Evolutionary conservation across 179 eudicot genomes (phyloP).

Genomic region (Beta lomatogona): DNA sequence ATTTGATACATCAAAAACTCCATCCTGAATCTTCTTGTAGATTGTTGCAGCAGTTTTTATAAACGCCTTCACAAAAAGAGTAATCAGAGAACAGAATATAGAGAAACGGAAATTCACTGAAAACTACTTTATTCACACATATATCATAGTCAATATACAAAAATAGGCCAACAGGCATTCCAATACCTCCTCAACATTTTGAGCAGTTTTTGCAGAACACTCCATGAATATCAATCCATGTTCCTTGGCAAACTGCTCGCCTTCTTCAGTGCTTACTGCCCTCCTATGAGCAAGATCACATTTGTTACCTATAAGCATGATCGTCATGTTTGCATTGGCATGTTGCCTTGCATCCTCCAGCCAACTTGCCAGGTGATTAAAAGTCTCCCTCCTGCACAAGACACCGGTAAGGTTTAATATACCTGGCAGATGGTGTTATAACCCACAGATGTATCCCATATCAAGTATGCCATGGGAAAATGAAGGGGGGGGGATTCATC

Average conservation of each 20-base stretch:
- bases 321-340: conserved; percentile 86
- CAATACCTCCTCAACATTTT: conserved; percentile 82
- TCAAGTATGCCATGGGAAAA: neutral
- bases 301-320: conserved; percentile 83
- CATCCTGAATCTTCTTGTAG: conserved; percentile 78
- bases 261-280: conserved; percentile 85
- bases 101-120: neutral
- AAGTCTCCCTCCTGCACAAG: conserved; percentile 69
- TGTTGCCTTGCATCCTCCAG: conserved; percentile 90
- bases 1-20: conserved; percentile 78
- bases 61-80: conserved; percentile 53
- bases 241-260: conserved; percentile 88
- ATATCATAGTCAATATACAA: neutral
- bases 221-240: conserved; percentile 81
- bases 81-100: neutral
- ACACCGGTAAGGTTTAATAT: neutral
- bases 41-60: conserved; percentile 69
- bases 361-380: conserved; percentile 86
- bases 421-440: neutral
- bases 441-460: neutral
- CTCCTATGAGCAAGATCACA: conserved; percentile 74
- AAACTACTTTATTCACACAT: neutral
- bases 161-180: neutral
- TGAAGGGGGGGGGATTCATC: neutral
- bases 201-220: conserved; percentile 83